Evolutionary conservation across 768 basidiomycete genomes (phyloP).

Genomic region (Leccinum barrowsii): DNA sequence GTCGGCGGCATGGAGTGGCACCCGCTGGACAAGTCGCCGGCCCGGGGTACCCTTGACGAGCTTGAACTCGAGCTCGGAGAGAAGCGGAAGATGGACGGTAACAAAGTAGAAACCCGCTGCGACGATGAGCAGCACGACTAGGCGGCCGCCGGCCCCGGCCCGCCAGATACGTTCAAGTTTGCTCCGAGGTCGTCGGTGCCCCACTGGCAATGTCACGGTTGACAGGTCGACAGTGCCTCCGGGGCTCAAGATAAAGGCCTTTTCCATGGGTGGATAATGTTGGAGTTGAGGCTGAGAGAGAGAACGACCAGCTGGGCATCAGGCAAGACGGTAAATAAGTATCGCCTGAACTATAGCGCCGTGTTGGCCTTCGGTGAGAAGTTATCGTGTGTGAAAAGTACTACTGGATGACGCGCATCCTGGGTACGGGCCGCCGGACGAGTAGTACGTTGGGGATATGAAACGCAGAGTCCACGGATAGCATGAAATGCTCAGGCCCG

Average conservation of each 20-base stretch:
- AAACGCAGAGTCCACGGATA: no score
- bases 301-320: neutral
- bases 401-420: no score
- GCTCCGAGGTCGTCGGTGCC: neutral
- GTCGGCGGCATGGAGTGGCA: conserved; percentile 24
- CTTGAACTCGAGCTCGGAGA: conserved; percentile 1
- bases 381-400: no score
- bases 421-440: no score
- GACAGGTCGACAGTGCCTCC: conserved; percentile 1
- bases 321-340: no score
- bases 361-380: no score
- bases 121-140: conserved; percentile 14
- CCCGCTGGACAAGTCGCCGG: neutral
- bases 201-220: neutral
- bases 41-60: neutral
- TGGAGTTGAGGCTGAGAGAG: neutral
- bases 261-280: conserved; percentile 10
- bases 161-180: neutral
- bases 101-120: conserved; percentile 13
- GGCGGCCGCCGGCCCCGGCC: neutral
- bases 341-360: no score
- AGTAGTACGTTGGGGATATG: no score
- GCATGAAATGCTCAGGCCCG: no score
- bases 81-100: conserved; percentile 3
- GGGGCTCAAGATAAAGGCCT: neutral